A percentile compares a stretch with the other conserved stretches of the same genome.
These are phyloP conservation scores for Pogostemon cablin DNA, from an alignment of 257 asterid genomes.

Conservation along the genomic window DNA sequence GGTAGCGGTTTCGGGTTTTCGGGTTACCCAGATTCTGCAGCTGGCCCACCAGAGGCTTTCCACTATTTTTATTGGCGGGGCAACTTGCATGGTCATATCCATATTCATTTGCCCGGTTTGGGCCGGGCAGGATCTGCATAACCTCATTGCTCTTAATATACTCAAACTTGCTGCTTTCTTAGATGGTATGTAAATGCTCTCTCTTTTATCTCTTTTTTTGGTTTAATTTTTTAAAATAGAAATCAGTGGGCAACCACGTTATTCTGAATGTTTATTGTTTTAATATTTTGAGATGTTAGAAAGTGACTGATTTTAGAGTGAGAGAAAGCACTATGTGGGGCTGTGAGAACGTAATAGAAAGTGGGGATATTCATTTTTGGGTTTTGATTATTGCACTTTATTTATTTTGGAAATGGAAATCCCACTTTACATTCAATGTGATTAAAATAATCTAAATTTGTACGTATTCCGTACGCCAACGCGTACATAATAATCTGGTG, in stretches of 20 bases:
- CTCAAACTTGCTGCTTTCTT: slow-evolving; percentile 59
- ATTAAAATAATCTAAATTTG: no score
- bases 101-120: slow-evolving; percentile 67
- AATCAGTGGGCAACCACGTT: slow-evolving; percentile 24
- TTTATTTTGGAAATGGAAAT: no score
- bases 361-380: no score
- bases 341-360: no score
- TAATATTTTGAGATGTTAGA: no score
- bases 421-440: no score
- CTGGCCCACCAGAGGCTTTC: slow-evolving; percentile 68
- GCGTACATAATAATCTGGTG: no score
- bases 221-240: not conserved
- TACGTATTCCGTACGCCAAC: no score
- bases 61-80: slow-evolving; percentile 64
- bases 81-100: slow-evolving; percentile 63
- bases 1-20: slow-evolving; percentile 76
- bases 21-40: slow-evolving; percentile 51
- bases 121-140: slow-evolving; percentile 88
- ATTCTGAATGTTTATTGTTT: no score
- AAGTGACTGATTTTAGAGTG: no score
- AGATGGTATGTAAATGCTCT: slow-evolving; percentile 47
- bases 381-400: not conserved
- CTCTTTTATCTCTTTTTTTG: not conserved
- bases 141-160: slow-evolving; percentile 43
- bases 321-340: no score